Percentiles rank a stretch among this genome's conserved stretches.
phyloP scores from a whole-genome alignment of 2,329 filamentous ascomycete species.

The Blastomyces percursus region DNA sequence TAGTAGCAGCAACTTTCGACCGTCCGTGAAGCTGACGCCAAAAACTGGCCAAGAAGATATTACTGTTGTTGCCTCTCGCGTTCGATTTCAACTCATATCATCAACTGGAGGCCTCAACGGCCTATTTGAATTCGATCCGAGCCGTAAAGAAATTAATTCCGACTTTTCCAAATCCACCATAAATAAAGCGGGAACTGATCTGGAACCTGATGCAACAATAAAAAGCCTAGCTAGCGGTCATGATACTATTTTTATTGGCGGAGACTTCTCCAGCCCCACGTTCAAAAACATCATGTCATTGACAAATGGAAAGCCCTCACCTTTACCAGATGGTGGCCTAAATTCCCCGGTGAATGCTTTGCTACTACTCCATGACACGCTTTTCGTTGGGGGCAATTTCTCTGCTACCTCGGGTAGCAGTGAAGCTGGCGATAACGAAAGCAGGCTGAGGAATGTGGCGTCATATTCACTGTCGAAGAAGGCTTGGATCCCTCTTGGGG shows the following conservation, averaged over 20 bases:
- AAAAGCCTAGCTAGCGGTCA: slow-evolving; percentile 55
- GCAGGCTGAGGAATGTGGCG: slow-evolving; percentile 65
- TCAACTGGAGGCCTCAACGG: slow-evolving; percentile 77
- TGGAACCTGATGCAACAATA: slow-evolving; percentile 57
- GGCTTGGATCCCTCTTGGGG: slow-evolving; percentile 67
- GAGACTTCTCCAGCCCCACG: slow-evolving; percentile 63
- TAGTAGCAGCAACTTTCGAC: slow-evolving; percentile 60
- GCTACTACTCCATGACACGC: slow-evolving; percentile 50
- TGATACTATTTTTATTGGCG: slow-evolving; percentile 62
- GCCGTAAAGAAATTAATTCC: slow-evolving; percentile 45
- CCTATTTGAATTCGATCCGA: slow-evolving; percentile 77
- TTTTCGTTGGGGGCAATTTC: slow-evolving; percentile 82
- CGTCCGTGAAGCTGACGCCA: slow-evolving; percentile 67
- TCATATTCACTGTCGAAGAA: slow-evolving; percentile 59
- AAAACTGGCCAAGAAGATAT: slow-evolving; percentile 49
- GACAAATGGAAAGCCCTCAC: slow-evolving; percentile 49
- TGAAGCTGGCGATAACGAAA: slow-evolving; percentile 45
- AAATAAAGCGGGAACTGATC: slow-evolving; percentile 61
- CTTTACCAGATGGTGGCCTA: slow-evolving; percentile 59
- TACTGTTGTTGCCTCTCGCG: slow-evolving; percentile 78
- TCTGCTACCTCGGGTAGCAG: slow-evolving; percentile 48
- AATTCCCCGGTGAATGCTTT: slow-evolving; percentile 68
- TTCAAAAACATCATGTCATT: slow-evolving; percentile 70
- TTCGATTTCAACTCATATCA: slow-evolving; percentile 55
- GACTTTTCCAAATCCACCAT: slow-evolving; percentile 63